A percentile compares a stretch with the other conserved stretches of the same genome.
These are phyloP conservation scores for Spizellomyces punctatus DNA, from an alignment of 192 early-diverging fungal genomes.

Conservation along the genomic window DNA sequence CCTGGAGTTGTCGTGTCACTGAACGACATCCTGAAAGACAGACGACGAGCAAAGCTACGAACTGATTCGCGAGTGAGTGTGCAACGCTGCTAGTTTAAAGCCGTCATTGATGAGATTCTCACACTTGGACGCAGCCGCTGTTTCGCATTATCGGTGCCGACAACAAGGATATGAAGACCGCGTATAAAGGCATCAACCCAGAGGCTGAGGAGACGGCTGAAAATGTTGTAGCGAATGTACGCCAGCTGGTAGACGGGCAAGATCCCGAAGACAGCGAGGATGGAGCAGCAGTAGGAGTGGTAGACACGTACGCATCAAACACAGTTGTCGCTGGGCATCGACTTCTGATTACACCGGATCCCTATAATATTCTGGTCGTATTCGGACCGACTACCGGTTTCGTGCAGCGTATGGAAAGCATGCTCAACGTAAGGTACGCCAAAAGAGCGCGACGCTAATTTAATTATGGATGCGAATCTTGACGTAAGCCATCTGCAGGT, in stretches of 20 bases:
- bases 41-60: conserved; percentile 22
- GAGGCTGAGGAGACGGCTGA: not conserved
- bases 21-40: conserved; percentile 51
- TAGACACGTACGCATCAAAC: conserved; percentile 69
- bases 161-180: conserved; percentile 3
- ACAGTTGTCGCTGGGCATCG: conserved; percentile 62
- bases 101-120: not conserved
- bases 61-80: conserved; percentile 9
- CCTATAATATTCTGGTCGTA: conserved; percentile 70
- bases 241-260: not conserved
- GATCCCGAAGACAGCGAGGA: conserved; percentile 5
- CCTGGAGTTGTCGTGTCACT: conserved; percentile 39
- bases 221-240: conserved; percentile 1
- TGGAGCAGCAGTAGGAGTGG: conserved; percentile 40
- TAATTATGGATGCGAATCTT: no score
- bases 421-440: conserved; percentile 53
- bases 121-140: conserved; percentile 5
- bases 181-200: conserved; percentile 16
- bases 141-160: conserved; percentile 17
- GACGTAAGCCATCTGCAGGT: conserved; percentile 10
- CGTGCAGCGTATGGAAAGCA: conserved; percentile 54
- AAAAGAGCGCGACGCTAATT: no score
- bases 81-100: not conserved
- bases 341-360: conserved; percentile 65
- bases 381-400: conserved; percentile 72